Evolutionary conservation across 495 filamentous ascomycete genomes (phyloP).

Genomic region (Pseudevernia furfuracea): DNA sequence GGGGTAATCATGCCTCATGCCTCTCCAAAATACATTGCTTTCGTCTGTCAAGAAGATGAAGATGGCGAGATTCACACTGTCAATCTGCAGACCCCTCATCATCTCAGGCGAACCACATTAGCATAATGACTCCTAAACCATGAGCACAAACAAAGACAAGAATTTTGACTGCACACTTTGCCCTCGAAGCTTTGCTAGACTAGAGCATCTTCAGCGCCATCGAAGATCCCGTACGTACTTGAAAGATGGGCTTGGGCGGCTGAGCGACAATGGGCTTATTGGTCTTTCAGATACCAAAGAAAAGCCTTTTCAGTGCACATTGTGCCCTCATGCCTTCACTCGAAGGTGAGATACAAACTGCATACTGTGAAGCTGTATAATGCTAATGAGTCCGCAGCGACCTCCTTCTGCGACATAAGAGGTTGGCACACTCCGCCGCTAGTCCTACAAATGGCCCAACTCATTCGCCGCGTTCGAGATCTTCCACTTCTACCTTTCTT

Average conservation of each 20-base stretch:
- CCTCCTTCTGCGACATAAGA: constrained; percentile 4
- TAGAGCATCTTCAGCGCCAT: constrained; percentile 1
- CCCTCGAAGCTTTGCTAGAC: constrained; percentile 1
- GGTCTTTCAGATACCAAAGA: neutral
- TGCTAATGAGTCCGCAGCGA: neutral
- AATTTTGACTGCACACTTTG: neutral
- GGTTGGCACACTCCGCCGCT: neutral
- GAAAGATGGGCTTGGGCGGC: neutral
- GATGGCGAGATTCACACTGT: too few relatives aligned
- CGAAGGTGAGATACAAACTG: neutral
- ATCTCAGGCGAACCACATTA: too few relatives aligned
- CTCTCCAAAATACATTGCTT: too few relatives aligned
- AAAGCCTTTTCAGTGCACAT: neutral
- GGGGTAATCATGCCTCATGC: too few relatives aligned
- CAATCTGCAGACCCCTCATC: too few relatives aligned
- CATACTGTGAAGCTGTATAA: neutral
- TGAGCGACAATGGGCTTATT: neutral
- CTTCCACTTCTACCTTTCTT: neutral
- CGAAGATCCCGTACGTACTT: neutral
- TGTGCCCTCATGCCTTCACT: neutral
- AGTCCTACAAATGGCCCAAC: too few relatives aligned
- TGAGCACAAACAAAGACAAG: too few relatives aligned
- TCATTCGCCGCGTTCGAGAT: neutral
- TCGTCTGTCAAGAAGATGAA: too few relatives aligned
- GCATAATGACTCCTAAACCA: too few relatives aligned